Evolutionary conservation across 345 rosid species (phyloP).

Genomic region (Euclidium syriacum): DNA sequence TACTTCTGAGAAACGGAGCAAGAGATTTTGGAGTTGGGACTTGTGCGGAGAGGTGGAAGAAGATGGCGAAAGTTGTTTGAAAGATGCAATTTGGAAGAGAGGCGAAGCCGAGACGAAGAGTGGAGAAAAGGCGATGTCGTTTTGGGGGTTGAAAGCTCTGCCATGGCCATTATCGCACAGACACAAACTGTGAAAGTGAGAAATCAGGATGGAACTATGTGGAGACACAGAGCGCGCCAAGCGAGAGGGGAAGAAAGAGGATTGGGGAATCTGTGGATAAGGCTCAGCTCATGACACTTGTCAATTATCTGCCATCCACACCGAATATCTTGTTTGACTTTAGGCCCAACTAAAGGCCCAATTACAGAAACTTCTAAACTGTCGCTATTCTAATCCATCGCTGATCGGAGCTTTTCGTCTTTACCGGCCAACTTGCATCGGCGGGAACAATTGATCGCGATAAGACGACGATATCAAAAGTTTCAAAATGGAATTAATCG

Average conservation of each 20-base stretch:
- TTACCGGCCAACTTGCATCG: conserved; percentile 3
- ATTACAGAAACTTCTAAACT: neutral
- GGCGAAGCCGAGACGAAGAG: conserved; percentile 54
- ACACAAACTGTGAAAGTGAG: conserved; percentile 24
- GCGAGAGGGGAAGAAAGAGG: conserved; percentile 5
- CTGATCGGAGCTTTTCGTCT: conserved; percentile 14
- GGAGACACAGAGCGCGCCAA: conserved; percentile 23
- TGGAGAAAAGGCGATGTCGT: conserved; percentile 35
- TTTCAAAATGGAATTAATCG: neutral
- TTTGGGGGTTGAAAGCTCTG: conserved; percentile 54
- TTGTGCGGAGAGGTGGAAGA: conserved; percentile 35
- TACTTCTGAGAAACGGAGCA: conserved; percentile 72
- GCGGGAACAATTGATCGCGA: neutral
- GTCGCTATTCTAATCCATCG: neutral
- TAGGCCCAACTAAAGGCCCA: conserved; percentile 24
- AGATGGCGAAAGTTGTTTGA: conserved; percentile 43
- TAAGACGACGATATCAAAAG: too few species aligned
- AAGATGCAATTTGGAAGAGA: conserved; percentile 43
- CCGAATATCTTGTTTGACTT: conserved; percentile 16
- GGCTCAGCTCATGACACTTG: conserved; percentile 63
- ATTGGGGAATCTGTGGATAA: conserved; percentile 28
- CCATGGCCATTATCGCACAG: conserved; percentile 54
- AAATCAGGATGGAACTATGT: conserved; percentile 6
- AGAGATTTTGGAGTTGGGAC: conserved; percentile 40
- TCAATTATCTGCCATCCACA: conserved; percentile 31